Evolutionary conservation across 1,284 basidiomycete genomes (phyloP).

Genomic region (Pascua sp.): DNA sequence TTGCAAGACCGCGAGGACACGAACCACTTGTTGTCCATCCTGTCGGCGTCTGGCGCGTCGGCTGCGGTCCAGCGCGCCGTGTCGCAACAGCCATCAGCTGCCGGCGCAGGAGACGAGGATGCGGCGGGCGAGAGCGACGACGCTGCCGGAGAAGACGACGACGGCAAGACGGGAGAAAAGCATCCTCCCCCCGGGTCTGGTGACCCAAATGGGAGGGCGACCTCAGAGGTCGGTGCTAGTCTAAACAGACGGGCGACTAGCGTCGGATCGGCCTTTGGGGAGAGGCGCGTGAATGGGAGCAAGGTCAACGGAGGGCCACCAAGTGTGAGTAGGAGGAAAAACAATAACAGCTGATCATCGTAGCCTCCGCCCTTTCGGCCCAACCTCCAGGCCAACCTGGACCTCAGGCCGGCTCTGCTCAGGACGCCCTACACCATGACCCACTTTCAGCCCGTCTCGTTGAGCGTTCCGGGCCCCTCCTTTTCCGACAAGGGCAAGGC

Average conservation of each 20-base stretch:
- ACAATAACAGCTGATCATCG: not conserved
- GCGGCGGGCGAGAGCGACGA: slow-evolving; percentile 43
- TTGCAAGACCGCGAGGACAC: slow-evolving; percentile 80
- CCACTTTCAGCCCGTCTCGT: slow-evolving; percentile 31
- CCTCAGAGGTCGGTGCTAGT: slow-evolving; percentile 19
- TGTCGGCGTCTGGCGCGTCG: slow-evolving; percentile 13
- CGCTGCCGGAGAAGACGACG: slow-evolving; percentile 25
- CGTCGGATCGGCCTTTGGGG: slow-evolving; percentile 19
- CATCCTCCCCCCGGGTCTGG: slow-evolving; percentile 5
- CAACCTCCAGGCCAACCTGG: slow-evolving; percentile 39
- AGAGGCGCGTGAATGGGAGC: slow-evolving; percentile 18
- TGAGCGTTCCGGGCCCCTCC: slow-evolving; percentile 34
- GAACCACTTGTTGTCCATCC: slow-evolving; percentile 28
- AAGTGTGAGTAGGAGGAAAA: slow-evolving; percentile 17
- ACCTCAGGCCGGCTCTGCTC: slow-evolving; percentile 59
- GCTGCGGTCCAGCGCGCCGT: slow-evolving; percentile 13
- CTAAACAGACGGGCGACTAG: slow-evolving; percentile 18
- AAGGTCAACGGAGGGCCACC: slow-evolving; percentile 16
- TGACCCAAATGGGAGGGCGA: slow-evolving; percentile 25
- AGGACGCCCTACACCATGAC: slow-evolving; percentile 75
- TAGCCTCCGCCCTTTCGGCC: slow-evolving; percentile 40
- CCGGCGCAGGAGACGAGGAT: slow-evolving; percentile 34
- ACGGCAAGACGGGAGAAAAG: slow-evolving; percentile 7
- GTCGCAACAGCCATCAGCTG: slow-evolving; percentile 12
- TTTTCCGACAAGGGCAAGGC: slow-evolving; percentile 43